phyloP scores from a whole-genome alignment of 306 rosid species.

The Biancaea sappan region DNA sequence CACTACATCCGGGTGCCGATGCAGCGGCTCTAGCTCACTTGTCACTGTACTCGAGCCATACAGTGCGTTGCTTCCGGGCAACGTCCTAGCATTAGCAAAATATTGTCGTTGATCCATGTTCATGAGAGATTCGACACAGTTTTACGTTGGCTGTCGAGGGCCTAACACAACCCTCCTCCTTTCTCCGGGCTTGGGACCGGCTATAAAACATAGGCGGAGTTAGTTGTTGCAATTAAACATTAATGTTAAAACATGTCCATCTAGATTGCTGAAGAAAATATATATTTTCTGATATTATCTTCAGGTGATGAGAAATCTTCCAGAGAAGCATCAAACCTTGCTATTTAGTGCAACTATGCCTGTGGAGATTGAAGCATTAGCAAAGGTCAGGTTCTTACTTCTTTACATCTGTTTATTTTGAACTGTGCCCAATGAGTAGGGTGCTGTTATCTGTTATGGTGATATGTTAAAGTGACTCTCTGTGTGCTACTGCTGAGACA shows the following conservation, averaged over 20 bases:
- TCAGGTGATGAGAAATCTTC: constrained; percentile 80
- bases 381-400: constrained; percentile 57
- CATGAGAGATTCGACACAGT: too few relatives aligned
- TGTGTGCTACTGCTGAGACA: constrained; percentile 21
- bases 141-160: too few relatives aligned
- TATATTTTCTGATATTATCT: constrained; percentile 28
- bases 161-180: too few relatives aligned
- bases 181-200: too few relatives aligned
- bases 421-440: not conserved
- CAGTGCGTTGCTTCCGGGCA: too few relatives aligned
- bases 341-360: constrained; percentile 95
- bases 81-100: too few relatives aligned
- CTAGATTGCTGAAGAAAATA: constrained; percentile 28
- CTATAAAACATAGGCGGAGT: too few relatives aligned
- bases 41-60: too few relatives aligned
- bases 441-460: not conserved
- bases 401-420: constrained; percentile 9
- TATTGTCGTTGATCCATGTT: too few relatives aligned
- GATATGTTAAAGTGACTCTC: constrained; percentile 17
- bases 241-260: constrained; percentile 1
- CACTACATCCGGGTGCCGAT: too few relatives aligned
- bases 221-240: too few relatives aligned
- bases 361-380: constrained; percentile 77
- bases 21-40: too few relatives aligned
- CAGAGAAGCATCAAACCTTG: constrained; percentile 82